Evolutionary conservation across 2,329 filamentous ascomycete species (phyloP).

Genomic region (Exophiala sp.): DNA sequence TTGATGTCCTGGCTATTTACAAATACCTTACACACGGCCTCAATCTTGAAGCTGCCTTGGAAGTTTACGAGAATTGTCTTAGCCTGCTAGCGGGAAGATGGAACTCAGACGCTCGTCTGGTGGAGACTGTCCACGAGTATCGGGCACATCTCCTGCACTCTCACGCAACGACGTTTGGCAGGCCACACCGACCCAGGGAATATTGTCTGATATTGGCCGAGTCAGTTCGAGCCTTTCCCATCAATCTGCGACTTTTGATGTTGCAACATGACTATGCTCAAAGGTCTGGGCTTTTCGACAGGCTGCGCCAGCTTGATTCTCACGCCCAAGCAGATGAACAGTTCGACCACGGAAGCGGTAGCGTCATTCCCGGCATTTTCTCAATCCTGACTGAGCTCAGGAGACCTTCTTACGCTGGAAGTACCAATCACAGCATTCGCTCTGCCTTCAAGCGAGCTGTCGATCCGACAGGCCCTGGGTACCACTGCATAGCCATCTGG

Average conservation of each 20-base stretch:
- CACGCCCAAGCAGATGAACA: constrained; percentile 25
- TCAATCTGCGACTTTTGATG: constrained; percentile 68
- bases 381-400: constrained; percentile 51
- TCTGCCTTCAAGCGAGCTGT: constrained; percentile 51
- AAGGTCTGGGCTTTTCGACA: constrained; percentile 66
- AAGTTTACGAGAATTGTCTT: constrained; percentile 32
- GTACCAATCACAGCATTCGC: constrained; percentile 49
- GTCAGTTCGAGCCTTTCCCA: constrained; percentile 61
- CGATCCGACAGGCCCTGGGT: constrained; percentile 25
- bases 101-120: neutral
- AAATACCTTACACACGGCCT: constrained; percentile 54
- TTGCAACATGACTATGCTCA: constrained; percentile 69
- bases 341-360: constrained; percentile 27
- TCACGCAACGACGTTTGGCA: constrained; percentile 56
- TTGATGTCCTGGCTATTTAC: constrained; percentile 60
- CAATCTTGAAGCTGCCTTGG: constrained; percentile 36
- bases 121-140: constrained; percentile 15
- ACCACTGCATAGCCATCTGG: constrained; percentile 45
- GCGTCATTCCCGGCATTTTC: constrained; percentile 40
- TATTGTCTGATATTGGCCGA: constrained; percentile 57
- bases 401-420: constrained; percentile 39
- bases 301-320: constrained; percentile 57
- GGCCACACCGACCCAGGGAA: constrained; percentile 59
- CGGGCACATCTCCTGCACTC: constrained; percentile 52
- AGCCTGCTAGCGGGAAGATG: neutral